Conservation (phyloP, 2,329 filamentous ascomycete genomes). For the Blastomyces emzantsi region DNA sequence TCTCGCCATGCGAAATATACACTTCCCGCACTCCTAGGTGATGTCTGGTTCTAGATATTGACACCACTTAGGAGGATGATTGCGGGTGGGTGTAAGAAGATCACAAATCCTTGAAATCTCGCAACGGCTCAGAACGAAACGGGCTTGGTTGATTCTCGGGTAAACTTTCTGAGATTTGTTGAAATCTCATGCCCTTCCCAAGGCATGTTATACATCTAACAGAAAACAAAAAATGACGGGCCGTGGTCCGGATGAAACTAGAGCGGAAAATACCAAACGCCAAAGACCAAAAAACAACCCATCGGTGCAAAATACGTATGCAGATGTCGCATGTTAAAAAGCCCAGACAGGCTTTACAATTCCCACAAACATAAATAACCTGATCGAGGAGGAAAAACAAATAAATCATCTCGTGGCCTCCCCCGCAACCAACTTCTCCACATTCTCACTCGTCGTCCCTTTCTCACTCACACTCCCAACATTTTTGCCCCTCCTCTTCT, state of each 20-base stretch:
- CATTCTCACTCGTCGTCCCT: slow-evolving; percentile 17
- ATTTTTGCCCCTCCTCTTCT: slow-evolving; percentile 53
- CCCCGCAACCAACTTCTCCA: slow-evolving; percentile 17
- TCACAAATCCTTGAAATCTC: no score
- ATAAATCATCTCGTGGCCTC: slow-evolving; percentile 23
- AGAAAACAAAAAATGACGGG: background rate
- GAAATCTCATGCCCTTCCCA: background rate
- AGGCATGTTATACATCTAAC: background rate
- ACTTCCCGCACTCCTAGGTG: background rate
- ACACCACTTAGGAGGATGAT: background rate
- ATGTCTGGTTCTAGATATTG: background rate
- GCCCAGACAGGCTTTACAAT: background rate
- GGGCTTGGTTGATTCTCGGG: background rate
- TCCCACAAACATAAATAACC: background rate
- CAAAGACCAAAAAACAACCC: background rate
- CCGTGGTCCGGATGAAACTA: background rate
- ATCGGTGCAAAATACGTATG: background rate
- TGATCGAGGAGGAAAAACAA: background rate
- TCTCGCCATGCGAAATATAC: background rate
- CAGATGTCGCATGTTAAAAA: background rate
- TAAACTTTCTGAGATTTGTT: slow-evolving; percentile 4
- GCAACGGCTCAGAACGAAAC: background rate
- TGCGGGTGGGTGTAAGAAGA: background rate
- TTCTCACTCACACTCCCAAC: slow-evolving; percentile 22
- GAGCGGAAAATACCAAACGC: background rate